phyloP scores from a whole-genome alignment of 805 yeast species.

The Zygoascus biomembranicola region DNA sequence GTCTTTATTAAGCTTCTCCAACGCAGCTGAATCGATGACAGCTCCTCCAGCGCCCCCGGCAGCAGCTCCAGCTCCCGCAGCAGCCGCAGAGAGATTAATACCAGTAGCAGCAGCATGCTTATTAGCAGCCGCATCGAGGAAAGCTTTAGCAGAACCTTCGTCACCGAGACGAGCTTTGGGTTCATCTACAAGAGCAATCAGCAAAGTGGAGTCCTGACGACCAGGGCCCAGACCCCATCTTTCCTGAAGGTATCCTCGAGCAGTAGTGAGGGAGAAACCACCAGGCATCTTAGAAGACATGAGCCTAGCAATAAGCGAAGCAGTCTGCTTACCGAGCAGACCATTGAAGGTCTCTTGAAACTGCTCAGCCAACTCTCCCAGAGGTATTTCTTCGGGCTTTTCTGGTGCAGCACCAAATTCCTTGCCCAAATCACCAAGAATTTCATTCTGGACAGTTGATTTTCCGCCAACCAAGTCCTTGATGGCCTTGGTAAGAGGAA shows the following conservation, averaged over 20 bases:
- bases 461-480: constrained; percentile 98
- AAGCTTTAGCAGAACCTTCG: constrained; percentile 86
- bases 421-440: constrained; percentile 96
- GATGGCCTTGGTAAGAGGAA: constrained; percentile 86
- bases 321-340: constrained; percentile 85
- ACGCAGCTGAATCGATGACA: constrained; percentile 90
- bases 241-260: constrained; percentile 85
- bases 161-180: constrained; percentile 82
- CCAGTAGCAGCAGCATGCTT: constrained; percentile 83
- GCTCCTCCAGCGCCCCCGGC: constrained; percentile 61
- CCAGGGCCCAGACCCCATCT: constrained; percentile 92
- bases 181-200: constrained; percentile 78
- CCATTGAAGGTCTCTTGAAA: constrained; percentile 90
- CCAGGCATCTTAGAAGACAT: constrained; percentile 99
- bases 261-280: constrained; percentile 88
- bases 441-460: constrained; percentile 97
- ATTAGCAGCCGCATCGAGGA: constrained; percentile 71
- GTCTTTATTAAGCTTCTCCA: constrained; percentile 71
- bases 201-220: constrained; percentile 86
- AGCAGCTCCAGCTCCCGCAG: constrained; percentile 44
- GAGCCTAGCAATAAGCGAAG: constrained; percentile 80
- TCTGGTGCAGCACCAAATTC: constrained; percentile 98
- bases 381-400: constrained; percentile 97
- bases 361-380: constrained; percentile 88
- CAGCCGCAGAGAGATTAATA: constrained; percentile 59